Conservation (phyloP, 1,139 yeast species). For the Suhomyces bribrorum region DNA sequence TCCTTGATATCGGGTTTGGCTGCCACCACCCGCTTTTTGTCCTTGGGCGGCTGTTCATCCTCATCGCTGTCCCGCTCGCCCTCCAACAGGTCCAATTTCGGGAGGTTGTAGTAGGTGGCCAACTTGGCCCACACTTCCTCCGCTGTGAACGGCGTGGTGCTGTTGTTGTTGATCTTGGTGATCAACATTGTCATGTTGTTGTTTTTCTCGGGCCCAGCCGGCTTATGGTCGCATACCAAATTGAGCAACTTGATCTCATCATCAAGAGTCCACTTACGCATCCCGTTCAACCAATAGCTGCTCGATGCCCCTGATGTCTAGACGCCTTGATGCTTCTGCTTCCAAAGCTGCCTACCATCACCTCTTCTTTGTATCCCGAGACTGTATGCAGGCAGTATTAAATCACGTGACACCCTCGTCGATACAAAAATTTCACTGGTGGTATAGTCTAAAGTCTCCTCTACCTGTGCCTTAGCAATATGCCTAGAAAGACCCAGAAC, state of each 20-base stretch:
- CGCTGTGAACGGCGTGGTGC: constrained; percentile 37
- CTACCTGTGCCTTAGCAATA: no score
- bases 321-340: no score
- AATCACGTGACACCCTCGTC: background rate
- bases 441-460: background rate
- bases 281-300: no score
- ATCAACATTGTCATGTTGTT: constrained; percentile 59
- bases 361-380: no score
- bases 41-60: constrained; percentile 1
- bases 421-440: constrained; percentile 7
- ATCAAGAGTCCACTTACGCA: constrained; percentile 61
- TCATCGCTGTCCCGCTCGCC: constrained; percentile 19
- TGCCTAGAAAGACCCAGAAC: constrained; percentile 66
- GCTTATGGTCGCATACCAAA: constrained; percentile 69
- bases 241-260: constrained; percentile 68
- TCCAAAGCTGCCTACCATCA: no score
- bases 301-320: no score
- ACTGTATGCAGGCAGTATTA: background rate
- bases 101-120: constrained; percentile 52
- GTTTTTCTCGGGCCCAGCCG: constrained; percentile 60
- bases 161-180: constrained; percentile 47
- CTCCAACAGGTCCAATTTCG: constrained; percentile 56
- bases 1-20: constrained; percentile 6
- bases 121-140: constrained; percentile 63
- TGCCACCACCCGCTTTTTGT: constrained; percentile 1